Base-by-base conservation (phyloP, 2,329 filamentous ascomycete species). In the Escovopsis sp. region DNA sequence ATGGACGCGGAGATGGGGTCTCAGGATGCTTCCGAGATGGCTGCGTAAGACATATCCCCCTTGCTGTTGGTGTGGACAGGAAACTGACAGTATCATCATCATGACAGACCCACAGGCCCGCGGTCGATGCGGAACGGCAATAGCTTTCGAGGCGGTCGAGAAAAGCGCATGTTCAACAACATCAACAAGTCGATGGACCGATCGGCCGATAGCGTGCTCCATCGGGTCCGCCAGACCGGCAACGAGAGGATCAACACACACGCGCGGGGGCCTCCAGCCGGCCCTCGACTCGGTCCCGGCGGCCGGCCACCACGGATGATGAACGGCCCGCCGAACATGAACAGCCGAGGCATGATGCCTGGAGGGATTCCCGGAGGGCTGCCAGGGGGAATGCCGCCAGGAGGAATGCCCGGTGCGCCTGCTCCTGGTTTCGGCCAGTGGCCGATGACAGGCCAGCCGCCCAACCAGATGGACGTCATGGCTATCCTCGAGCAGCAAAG, bases 401-500 rank as follows among this genome's bases (percentile, higher is more conserved):
- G 35, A 15, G 28, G 33, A 4, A 40, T 40, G 35, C 15, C 21
- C 5, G 36, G 33, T 17, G 35, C 35, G 19, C 23, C 38, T 15
- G 38, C 31, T 4, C 35, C 29, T 9, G 27, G 25, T 13, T 40
- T 40, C 33, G 36, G 32, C 2, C 36, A 38, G 12, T 40, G 39
- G 39, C 35, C 19, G 57, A 66, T 69, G 60, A 56, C 53, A 35
- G 58, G 56, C 21, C 59, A 54, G 33, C 21, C 21, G 21, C 62
- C 55, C 40, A 67, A 61, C 56, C 65, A 74, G 60, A 58, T 63
- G 47, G 66, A 58, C 61, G 72, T 55, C 63, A 80, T 60, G 69
- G 84, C 59, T 67, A 88, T 92, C 62, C 71, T 90, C 43, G 83
- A 93, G 57, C 82, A 93, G 52, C 84, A 93, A 51, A 83, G 82